A percentile compares a stretch with the other conserved stretches of the same genome.
phyloP scores from a whole-genome alignment of 108 stramenopile genomes.

The Epipyxis sp. region DNA sequence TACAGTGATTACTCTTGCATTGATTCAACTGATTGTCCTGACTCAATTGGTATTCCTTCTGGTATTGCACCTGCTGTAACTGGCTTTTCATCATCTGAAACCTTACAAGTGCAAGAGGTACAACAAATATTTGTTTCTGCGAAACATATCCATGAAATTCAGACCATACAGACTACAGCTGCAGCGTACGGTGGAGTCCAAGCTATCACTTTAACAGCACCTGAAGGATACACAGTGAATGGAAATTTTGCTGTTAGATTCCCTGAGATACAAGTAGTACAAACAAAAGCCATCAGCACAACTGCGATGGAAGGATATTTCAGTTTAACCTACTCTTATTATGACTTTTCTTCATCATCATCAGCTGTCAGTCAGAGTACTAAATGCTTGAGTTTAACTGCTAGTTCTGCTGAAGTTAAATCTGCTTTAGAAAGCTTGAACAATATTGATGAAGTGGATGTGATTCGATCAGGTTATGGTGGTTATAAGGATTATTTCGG shows the following conservation, averaged over 20 bases:
- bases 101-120: slow-evolving; percentile 66
- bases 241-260: slow-evolving; percentile 50
- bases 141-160: slow-evolving; percentile 66
- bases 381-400: slow-evolving; percentile 58
- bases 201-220: slow-evolving; percentile 46
- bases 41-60: slow-evolving; percentile 41
- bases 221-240: slow-evolving; percentile 35
- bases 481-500: slow-evolving; percentile 15
- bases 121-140: slow-evolving; percentile 66
- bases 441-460: slow-evolving; percentile 14
- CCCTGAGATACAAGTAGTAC: slow-evolving; percentile 44
- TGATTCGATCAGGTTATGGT: slow-evolving; percentile 27
- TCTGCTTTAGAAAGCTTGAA: background rate
- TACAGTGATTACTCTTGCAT: slow-evolving; percentile 52
- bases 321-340: background rate
- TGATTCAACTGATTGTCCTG: slow-evolving; percentile 39
- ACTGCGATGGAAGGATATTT: slow-evolving; percentile 2
- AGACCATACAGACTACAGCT: slow-evolving; percentile 64
- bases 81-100: slow-evolving; percentile 43
- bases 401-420: slow-evolving; percentile 35
- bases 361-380: slow-evolving; percentile 35
- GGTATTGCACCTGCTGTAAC: slow-evolving; percentile 47
- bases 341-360: background rate
- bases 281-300: background rate
- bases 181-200: slow-evolving; percentile 66